phyloP scores from a whole-genome alignment of 169 alveolate species.

The Eimeria brunetti region DNA sequence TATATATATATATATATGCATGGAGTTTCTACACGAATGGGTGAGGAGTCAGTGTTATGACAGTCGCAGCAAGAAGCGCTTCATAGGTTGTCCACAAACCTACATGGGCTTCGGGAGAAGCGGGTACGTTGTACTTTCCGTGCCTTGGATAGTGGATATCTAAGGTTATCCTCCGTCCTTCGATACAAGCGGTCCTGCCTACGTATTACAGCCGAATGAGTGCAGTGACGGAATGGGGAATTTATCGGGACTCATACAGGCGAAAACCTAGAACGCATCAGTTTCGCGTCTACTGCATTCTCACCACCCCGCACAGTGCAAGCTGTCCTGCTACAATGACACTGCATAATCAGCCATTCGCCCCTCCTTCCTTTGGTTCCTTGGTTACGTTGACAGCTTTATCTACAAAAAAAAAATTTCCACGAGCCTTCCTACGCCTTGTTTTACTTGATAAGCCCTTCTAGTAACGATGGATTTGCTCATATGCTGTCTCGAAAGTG shows the following conservation, averaged over 20 bases:
- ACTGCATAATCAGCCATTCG: background rate
- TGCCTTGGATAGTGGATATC: background rate
- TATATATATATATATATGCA: background rate
- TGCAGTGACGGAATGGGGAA: background rate
- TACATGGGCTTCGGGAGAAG: background rate
- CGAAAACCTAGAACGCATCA: background rate
- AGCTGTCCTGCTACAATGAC: background rate
- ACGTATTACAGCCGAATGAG: background rate
- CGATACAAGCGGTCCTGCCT: background rate
- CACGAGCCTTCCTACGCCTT: background rate
- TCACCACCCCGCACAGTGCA: background rate
- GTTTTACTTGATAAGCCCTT: too few relatives aligned
- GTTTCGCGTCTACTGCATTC: background rate
- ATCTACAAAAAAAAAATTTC: background rate
- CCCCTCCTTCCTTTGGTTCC: background rate
- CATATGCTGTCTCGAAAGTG: background rate
- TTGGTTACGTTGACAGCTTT: background rate
- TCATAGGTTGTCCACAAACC: background rate
- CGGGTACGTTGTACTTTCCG: background rate
- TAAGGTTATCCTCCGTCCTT: background rate
- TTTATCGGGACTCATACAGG: background rate
- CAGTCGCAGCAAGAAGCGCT: background rate
- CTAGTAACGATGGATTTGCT: background rate
- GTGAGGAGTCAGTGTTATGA: background rate
- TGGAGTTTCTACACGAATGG: background rate